phyloP scores from a whole-genome alignment of 2,329 filamentous ascomycete genomes.

The Aspergillus awamori region DNA sequence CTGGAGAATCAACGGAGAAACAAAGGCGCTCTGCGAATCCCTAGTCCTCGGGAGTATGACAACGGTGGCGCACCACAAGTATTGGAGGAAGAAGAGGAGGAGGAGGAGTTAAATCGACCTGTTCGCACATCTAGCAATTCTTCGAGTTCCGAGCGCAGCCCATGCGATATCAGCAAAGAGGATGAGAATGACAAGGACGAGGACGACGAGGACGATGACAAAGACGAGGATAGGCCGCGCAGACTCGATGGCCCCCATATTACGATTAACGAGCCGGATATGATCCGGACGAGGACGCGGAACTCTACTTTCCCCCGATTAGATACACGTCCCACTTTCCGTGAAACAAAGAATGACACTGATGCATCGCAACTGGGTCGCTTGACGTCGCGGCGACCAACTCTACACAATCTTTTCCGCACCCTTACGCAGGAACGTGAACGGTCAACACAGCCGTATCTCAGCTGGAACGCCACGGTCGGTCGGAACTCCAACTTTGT shows the following conservation, averaged over 20 bases:
- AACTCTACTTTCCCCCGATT: slow-evolving; percentile 43
- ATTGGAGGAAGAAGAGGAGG: slow-evolving; percentile 52
- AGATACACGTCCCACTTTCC: slow-evolving; percentile 39
- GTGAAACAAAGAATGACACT: slow-evolving; percentile 34
- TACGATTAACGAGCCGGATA: slow-evolving; percentile 52
- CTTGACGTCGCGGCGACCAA: slow-evolving; percentile 32
- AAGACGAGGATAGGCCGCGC: slow-evolving; percentile 18
- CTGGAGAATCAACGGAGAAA: slow-evolving; percentile 79
- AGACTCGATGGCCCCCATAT: slow-evolving; percentile 45
- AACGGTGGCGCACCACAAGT: slow-evolving; percentile 71
- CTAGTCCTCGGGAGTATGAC: slow-evolving; percentile 88
- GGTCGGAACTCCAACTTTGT: slow-evolving; percentile 92
- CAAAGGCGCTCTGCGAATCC: slow-evolving; percentile 79
- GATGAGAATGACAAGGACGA: slow-evolving; percentile 17
- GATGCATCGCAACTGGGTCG: slow-evolving; percentile 30
- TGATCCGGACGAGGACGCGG: slow-evolving; percentile 37
- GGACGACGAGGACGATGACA: slow-evolving; percentile 19
- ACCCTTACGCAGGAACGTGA: slow-evolving; percentile 43
- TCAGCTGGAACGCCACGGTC: slow-evolving; percentile 91
- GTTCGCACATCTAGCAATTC: slow-evolving; percentile 28
- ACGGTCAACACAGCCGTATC: slow-evolving; percentile 72
- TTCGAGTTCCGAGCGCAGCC: slow-evolving; percentile 23
- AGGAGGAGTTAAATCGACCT: slow-evolving; percentile 29
- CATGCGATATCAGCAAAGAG: slow-evolving; percentile 10
- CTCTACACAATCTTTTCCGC: slow-evolving; percentile 37